phyloP scores from a whole-genome alignment of 2,329 filamentous ascomycete genomes.

The Pseudocercospora cruenta region DNA sequence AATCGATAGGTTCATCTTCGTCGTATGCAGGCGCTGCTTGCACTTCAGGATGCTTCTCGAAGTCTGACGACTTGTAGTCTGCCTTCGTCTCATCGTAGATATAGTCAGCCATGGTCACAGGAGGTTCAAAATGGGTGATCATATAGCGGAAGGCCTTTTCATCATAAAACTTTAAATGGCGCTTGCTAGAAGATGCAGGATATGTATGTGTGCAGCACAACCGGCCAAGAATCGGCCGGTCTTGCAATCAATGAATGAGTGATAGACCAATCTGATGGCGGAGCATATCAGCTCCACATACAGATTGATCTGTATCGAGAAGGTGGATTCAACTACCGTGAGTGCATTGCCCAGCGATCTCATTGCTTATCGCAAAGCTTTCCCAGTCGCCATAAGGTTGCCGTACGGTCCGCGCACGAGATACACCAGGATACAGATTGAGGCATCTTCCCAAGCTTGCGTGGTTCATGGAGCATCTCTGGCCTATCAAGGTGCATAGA shows the following conservation, averaged over 20 bases:
- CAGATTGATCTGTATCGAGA: neutral
- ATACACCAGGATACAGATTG: neutral
- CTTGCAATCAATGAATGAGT: neutral
- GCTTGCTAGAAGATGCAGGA: neutral
- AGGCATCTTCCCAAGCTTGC: neutral
- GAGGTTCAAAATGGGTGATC: neutral
- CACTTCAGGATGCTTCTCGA: constrained; percentile 16
- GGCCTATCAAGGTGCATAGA: neutral
- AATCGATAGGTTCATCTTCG: constrained; percentile 24
- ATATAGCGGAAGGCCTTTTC: neutral
- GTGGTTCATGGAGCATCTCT: neutral
- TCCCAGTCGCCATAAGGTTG: neutral
- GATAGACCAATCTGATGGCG: neutral
- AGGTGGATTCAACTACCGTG: neutral
- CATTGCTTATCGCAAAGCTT: constrained; percentile 2
- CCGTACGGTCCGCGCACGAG: neutral
- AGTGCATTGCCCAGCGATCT: neutral
- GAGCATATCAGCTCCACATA: neutral
- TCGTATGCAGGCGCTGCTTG: constrained; percentile 22
- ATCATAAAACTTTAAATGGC: neutral
- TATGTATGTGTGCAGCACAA: neutral
- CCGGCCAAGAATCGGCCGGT: neutral
- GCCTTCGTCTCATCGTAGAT: neutral
- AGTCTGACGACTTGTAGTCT: neutral
- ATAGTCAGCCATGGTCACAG: neutral